Percentiles rank a stretch among this genome's conserved stretches.
Evolutionary conservation across 2,329 filamentous ascomycete species (phyloP).

Genomic region (Diplodia sapinea): DNA sequence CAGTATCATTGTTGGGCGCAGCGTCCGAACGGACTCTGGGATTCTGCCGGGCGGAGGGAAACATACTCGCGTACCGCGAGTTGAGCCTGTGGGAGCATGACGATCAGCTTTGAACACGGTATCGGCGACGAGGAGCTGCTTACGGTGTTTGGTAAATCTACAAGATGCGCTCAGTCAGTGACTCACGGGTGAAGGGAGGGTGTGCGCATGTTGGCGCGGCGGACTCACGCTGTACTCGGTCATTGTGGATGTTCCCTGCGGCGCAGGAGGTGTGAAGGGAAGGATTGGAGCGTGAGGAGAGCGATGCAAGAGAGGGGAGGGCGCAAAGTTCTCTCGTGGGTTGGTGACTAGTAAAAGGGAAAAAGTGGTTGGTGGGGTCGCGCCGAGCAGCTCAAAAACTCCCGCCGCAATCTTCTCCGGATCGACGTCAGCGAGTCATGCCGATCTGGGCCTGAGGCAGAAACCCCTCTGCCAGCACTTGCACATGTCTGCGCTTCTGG

Average conservation of each 20-base stretch:
- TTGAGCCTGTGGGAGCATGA: conserved; percentile 18
- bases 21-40: neutral
- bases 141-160: conserved; percentile 32
- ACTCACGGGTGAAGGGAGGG: neutral
- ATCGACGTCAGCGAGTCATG: conserved; percentile 31
- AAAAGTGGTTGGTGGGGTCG: conserved; percentile 31
- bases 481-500: neutral
- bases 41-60: neutral
- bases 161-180: neutral
- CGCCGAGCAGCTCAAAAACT: conserved; percentile 13
- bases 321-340: conserved; percentile 8
- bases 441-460: conserved; percentile 15
- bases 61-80: conserved; percentile 32
- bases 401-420: conserved; percentile 27
- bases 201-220: neutral
- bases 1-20: conserved; percentile 7
- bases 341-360: conserved; percentile 5
- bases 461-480: neutral
- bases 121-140: neutral
- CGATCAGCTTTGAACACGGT: neutral
- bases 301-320: neutral
- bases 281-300: neutral
- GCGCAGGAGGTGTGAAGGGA: neutral
- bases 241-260: conserved; percentile 5
- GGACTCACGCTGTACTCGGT: conserved; percentile 31